Conservation (phyloP, 2,329 filamentous ascomycete genomes). For the Fusarium clavum region DNA sequence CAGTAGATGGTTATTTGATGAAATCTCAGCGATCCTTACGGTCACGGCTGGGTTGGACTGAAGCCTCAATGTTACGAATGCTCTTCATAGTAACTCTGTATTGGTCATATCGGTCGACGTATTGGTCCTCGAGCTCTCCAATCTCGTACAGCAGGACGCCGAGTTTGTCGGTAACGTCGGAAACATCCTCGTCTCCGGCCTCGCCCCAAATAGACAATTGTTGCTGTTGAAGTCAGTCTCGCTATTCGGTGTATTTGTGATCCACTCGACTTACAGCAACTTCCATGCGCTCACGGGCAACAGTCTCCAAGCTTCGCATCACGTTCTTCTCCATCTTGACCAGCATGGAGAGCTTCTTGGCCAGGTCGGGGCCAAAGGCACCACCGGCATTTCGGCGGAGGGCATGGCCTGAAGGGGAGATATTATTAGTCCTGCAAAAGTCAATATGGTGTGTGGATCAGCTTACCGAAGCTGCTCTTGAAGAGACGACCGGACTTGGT, state of each 20-base stretch:
- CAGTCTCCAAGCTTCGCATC: slow-evolving; percentile 97
- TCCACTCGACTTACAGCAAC: slow-evolving; percentile 79
- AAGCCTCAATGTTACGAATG: slow-evolving; percentile 98
- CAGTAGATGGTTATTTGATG: neutral
- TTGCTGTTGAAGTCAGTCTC: slow-evolving; percentile 70
- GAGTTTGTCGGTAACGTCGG: slow-evolving; percentile 98
- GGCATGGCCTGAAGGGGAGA: slow-evolving; percentile 64
- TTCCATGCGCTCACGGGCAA: slow-evolving; percentile 97
- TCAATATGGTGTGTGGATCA: slow-evolving; percentile 4
- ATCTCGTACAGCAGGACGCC: slow-evolving; percentile 98
- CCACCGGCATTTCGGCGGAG: slow-evolving; percentile 80
- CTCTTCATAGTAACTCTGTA: slow-evolving; percentile 99
- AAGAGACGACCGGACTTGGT: slow-evolving; percentile 94
- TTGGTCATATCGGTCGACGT: slow-evolving; percentile 98
- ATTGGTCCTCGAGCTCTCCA: slow-evolving; percentile 97
- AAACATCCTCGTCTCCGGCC: slow-evolving; percentile 94
- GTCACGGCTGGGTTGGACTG: slow-evolving; percentile 96
- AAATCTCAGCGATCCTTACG: slow-evolving; percentile 67
- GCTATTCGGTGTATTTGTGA: too few species aligned
- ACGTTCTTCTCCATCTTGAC: slow-evolving; percentile 99
- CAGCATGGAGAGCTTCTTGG: slow-evolving; percentile 96
- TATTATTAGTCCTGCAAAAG: slow-evolving; percentile 16
- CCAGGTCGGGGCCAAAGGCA: slow-evolving; percentile 85
- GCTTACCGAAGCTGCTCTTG: slow-evolving; percentile 83
- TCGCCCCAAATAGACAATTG: slow-evolving; percentile 99